These are phyloP conservation scores for Aleurites moluccanus DNA, from an alignment of 441 rosid species.

Conservation along the genomic window DNA sequence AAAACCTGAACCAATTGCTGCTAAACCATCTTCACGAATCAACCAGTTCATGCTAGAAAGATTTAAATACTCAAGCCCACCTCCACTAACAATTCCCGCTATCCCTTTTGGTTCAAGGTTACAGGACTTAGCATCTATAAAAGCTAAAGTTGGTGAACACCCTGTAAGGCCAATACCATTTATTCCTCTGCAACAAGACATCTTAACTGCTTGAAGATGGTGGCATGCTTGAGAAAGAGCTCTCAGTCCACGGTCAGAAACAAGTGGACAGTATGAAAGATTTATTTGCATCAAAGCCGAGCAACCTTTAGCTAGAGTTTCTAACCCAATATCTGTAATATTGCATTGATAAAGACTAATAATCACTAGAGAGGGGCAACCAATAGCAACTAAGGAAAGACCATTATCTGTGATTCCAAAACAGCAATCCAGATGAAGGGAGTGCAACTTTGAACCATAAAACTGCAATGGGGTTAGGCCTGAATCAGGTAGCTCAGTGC, in stretches of 20 bases:
- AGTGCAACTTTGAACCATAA: constrained; percentile 48
- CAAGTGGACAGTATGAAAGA: constrained; percentile 52
- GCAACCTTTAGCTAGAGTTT: constrained; percentile 48
- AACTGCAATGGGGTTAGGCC: constrained; percentile 46
- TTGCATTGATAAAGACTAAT: constrained; percentile 68
- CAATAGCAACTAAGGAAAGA: constrained; percentile 41
- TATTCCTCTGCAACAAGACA: constrained; percentile 51
- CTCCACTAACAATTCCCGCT: constrained; percentile 62
- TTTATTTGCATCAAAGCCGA: constrained; percentile 47
- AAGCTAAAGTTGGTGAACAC: constrained; percentile 53
- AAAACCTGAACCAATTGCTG: constrained; percentile 57
- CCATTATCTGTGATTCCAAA: constrained; percentile 62
- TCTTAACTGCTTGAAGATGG: constrained; percentile 57
- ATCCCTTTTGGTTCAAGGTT: constrained; percentile 56
- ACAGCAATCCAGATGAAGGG: constrained; percentile 70
- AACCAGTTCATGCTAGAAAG: constrained; percentile 34
- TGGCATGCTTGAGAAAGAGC: constrained; percentile 52
- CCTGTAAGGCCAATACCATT: constrained; percentile 62
- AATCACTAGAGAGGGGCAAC: constrained; percentile 52
- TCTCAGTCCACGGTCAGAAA: constrained; percentile 60
- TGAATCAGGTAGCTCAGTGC: constrained; percentile 57
- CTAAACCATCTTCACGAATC: constrained; percentile 38
- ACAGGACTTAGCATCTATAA: constrained; percentile 65
- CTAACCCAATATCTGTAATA: constrained; percentile 61
- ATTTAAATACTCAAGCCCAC: constrained; percentile 69